Conservation (phyloP, 257 asterid species). For the Nicotiana attenuata region DNA sequence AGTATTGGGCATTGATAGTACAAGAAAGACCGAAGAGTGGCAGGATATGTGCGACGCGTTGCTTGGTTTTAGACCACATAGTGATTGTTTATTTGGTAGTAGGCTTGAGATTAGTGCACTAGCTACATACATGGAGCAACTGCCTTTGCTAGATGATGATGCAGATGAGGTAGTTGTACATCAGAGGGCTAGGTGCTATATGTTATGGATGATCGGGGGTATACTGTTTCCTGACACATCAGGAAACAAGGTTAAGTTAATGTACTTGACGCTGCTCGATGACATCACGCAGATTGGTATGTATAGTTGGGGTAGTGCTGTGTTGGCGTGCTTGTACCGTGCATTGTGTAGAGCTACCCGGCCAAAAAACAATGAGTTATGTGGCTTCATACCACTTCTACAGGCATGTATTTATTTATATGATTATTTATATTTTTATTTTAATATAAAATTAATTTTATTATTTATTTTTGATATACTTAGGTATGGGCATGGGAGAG, state of each 20-base stretch:
- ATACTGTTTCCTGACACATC: constrained; percentile 72
- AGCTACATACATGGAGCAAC: constrained; percentile 56
- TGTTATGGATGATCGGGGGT: constrained; percentile 74
- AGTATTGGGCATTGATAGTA: constrained; percentile 65
- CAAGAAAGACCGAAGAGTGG: constrained; percentile 67
- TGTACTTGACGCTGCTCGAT: constrained; percentile 72
- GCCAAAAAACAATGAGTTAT: constrained; percentile 74
- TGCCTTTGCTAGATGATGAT: constrained; percentile 57
- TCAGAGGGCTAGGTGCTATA: constrained; percentile 65
- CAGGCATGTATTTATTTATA: constrained; percentile 24
- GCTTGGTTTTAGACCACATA: constrained; percentile 63
- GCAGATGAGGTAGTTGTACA: constrained; percentile 40
- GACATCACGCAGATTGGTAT: constrained; percentile 63
- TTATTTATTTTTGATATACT: no score
- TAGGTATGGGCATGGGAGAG: constrained; percentile 30
- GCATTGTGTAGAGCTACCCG: constrained; percentile 73
- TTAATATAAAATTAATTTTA: no score
- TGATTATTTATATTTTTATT: no score
- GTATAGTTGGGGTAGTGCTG: constrained; percentile 77
- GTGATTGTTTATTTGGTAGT: constrained; percentile 64
- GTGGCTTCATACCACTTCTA: constrained; percentile 47
- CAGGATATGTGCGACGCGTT: constrained; percentile 64
- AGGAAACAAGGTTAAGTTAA: constrained; percentile 72
- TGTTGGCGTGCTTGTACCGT: constrained; percentile 65
- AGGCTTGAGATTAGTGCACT: constrained; percentile 64